Evolutionary conservation across 1,284 basidiomycete species (phyloP).

Genomic region (Ganoderma sp.): DNA sequence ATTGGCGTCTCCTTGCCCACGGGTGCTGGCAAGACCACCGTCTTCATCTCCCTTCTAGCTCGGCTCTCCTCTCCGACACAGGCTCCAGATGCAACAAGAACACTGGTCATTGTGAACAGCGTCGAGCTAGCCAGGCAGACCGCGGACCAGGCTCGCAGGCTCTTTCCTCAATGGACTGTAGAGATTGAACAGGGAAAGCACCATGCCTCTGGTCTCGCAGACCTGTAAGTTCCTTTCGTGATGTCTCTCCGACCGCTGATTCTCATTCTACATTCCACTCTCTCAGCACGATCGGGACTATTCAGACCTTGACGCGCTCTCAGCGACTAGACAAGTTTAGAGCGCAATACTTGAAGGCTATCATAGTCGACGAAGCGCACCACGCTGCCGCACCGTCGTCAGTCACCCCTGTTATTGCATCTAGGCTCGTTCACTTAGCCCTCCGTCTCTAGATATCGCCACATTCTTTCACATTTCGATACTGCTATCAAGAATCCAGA

Average conservation of each 20-base stretch:
- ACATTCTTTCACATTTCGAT: constrained; percentile 80
- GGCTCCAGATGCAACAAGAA: constrained; percentile 55
- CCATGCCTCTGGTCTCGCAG: constrained; percentile 80
- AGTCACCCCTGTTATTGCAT: constrained; percentile 34
- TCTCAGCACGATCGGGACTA: constrained; percentile 86
- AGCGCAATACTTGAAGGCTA: constrained; percentile 73
- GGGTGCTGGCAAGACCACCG: constrained; percentile 92
- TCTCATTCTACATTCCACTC: constrained; percentile 2
- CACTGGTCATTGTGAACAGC: constrained; percentile 87
- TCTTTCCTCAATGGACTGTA: constrained; percentile 79
- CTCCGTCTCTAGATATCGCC: constrained; percentile 64
- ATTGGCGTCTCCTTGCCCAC: constrained; percentile 95
- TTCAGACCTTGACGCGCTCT: constrained; percentile 81
- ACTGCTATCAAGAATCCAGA: constrained; percentile 62
- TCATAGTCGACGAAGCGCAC: constrained; percentile 95
- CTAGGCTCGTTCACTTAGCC: constrained; percentile 9
- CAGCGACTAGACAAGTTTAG: constrained; percentile 83
- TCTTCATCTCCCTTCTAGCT: constrained; percentile 84
- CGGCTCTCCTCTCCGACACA: constrained; percentile 54
- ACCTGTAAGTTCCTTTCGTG: constrained; percentile 63
- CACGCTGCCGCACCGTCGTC: constrained; percentile 92
- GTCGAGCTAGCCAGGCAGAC: constrained; percentile 91
- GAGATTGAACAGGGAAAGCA: constrained; percentile 94
- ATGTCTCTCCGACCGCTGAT: neutral
- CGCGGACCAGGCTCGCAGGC: constrained; percentile 68